Conservation (phyloP, 495 filamentous ascomycete genomes). For the Neohortaea acidophila region DNA sequence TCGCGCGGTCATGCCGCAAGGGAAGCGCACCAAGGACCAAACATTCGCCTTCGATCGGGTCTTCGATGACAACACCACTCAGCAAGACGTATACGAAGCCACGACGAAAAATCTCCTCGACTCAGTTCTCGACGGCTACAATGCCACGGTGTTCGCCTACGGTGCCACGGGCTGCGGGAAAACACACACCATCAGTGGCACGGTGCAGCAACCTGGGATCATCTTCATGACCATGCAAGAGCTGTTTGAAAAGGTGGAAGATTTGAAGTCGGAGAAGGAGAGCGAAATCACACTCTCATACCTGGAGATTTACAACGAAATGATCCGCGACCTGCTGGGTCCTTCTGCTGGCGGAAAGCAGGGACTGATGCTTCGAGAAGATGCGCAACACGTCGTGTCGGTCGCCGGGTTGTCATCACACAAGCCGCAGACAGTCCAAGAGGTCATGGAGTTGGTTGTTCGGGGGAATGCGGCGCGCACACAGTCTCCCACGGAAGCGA, state of each 20-base stretch:
- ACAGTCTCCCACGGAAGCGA: constrained; percentile 93
- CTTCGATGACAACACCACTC: constrained; percentile 89
- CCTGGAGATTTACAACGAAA: constrained; percentile 98
- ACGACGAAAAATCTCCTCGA: constrained; percentile 82
- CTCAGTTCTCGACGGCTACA: constrained; percentile 92
- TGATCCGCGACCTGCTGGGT: constrained; percentile 85
- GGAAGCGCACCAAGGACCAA: constrained; percentile 93
- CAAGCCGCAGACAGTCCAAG: constrained; percentile 63
- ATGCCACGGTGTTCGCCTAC: constrained; percentile 97
- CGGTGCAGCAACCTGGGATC: constrained; percentile 82
- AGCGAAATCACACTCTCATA: constrained; percentile 90
- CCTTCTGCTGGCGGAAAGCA: constrained; percentile 64
- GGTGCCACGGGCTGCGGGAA: constrained; percentile 97
- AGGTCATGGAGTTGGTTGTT: constrained; percentile 99
- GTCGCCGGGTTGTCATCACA: constrained; percentile 87
- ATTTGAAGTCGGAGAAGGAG: constrained; percentile 66
- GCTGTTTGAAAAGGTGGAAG: constrained; percentile 86
- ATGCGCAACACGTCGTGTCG: constrained; percentile 82
- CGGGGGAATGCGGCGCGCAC: constrained; percentile 87
- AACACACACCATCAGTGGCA: constrained; percentile 88
- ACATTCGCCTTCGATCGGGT: constrained; percentile 93
- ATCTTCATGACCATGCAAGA: constrained; percentile 99
- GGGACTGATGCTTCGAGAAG: constrained; percentile 85
- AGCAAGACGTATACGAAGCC: constrained; percentile 89
- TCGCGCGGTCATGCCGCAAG: constrained; percentile 62